These are phyloP conservation scores for Glomus cerebriforme DNA, from an alignment of 192 early-diverging fungal species.

Conservation along the genomic window DNA sequence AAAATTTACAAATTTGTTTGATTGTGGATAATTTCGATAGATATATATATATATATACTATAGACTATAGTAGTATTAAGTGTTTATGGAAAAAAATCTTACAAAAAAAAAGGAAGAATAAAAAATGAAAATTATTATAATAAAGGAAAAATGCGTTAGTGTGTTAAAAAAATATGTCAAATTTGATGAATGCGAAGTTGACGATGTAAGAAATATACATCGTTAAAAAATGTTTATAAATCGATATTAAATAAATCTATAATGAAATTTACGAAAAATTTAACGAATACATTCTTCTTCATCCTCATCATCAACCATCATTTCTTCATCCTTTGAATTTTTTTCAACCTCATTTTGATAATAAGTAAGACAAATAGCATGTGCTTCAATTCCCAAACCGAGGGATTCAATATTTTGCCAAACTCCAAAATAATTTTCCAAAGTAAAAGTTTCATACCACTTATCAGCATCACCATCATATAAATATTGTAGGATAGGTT, in stretches of 20 bases:
- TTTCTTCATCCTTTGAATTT: background rate
- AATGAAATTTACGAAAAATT: background rate
- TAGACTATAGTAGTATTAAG: too few relatives aligned
- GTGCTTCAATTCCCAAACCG: background rate
- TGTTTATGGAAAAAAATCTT: too few relatives aligned
- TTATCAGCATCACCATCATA: conserved; percentile 26
- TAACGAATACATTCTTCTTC: background rate
- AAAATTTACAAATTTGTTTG: too few relatives aligned
- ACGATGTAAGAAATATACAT: background rate
- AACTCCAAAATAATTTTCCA: conserved; percentile 23
- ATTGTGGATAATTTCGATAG: too few relatives aligned
- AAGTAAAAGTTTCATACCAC: conserved; percentile 24
- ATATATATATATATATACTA: too few relatives aligned
- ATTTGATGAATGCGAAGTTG: too few relatives aligned
- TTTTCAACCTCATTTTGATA: conserved; percentile 24
- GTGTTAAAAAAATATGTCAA: too few relatives aligned
- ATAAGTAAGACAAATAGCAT: conserved; percentile 7
- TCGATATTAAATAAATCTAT: background rate
- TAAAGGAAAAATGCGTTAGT: too few relatives aligned
- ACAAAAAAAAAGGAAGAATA: too few relatives aligned
- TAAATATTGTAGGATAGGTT: conserved; percentile 14
- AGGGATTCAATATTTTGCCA: conserved; percentile 26
- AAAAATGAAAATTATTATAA: too few relatives aligned
- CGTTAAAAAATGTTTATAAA: background rate
- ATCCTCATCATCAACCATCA: background rate